A percentile compares a stretch with the other conserved stretches of the same genome.
These are phyloP conservation scores for Calonectria pteridis DNA, from an alignment of 2,329 filamentous ascomycete species.

Conservation along the genomic window DNA sequence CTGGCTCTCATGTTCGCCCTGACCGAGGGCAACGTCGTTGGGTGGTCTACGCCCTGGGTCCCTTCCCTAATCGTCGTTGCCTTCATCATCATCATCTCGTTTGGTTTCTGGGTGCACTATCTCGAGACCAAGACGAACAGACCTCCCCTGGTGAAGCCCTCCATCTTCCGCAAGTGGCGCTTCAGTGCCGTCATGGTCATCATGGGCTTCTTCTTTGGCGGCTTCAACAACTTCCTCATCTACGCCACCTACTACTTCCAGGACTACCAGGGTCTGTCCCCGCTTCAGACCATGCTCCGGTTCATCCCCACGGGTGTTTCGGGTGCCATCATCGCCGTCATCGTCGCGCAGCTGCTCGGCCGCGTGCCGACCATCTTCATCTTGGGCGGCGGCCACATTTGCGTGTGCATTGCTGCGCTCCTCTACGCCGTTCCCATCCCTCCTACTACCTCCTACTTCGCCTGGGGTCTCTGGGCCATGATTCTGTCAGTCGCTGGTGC, in stretches of 20 bases:
- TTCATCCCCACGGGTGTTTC: conserved; percentile 75
- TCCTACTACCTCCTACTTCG: conserved; percentile 72
- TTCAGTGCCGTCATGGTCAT: conserved; percentile 75
- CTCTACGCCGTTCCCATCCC: conserved; percentile 75
- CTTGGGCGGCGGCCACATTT: conserved; percentile 68
- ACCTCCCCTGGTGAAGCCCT: conserved; percentile 75
- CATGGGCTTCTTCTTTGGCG: conserved; percentile 75
- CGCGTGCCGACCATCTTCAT: conserved; percentile 70
- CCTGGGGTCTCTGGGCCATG: conserved; percentile 76
- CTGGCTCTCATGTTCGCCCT: conserved; percentile 75
- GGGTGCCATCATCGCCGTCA: conserved; percentile 68
- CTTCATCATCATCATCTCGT: conserved; percentile 65
- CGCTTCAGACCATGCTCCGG: conserved; percentile 76
- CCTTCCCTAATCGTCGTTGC: conserved; percentile 70
- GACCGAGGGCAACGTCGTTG: conserved; percentile 77
- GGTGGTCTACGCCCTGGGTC: conserved; percentile 75
- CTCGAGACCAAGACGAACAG: conserved; percentile 49
- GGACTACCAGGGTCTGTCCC: conserved; percentile 70
- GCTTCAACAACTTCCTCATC: conserved; percentile 77
- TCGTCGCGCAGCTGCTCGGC: conserved; percentile 68
- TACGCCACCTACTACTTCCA: conserved; percentile 80
- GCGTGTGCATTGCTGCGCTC: conserved; percentile 66
- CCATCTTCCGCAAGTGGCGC: conserved; percentile 69
- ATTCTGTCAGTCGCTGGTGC: conserved; percentile 73
- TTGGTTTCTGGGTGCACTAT: conserved; percentile 71